Evolutionary conservation across 768 basidiomycete genomes (phyloP), one percentile per base, ranked within the genome.

Genomic region (Pleurotus tuoliensis): DNA sequence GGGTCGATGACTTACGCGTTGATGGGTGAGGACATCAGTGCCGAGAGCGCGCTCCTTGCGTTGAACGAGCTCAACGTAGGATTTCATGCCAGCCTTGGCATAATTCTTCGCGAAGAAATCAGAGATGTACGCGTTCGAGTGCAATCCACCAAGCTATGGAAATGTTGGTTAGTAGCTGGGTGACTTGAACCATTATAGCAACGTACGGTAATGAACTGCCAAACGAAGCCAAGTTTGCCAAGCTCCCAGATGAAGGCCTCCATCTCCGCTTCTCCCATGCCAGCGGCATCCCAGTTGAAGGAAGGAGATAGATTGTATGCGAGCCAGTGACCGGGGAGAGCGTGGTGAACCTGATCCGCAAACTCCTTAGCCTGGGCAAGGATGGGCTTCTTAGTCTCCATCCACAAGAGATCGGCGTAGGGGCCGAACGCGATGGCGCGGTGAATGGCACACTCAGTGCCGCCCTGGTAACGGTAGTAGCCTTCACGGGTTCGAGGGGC

Each of bases 201-300:
- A 69, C 90, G 64, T 51, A 94, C 92, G 63, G 95, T 97, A 72
- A 98, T 97, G 77, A 99, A 98, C 71, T 98, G 95, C 94, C 95
- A 98, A 63, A 94, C 88, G 72, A 98, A 98, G 37, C 95, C 95
- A 47, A 97, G 84, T 76, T 90, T 95, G 47, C 92, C 96, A 22
- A 99, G 79, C 65, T 92, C 82, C 96, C 95, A 96, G 38, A 98
- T 83, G 68, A 83, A 98, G 39, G 79, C 73, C 70, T 91, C 80
- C 93, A 93, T 98, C 62, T 94, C 92, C 60, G 79, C 77, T 63
- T 87, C 81, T 43, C 81, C 84, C 15, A 99, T 80, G 13, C 97
- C 97, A 12, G 96, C 96, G 1, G 92, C 94, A 63, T 92, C 90
- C 90, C 92, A 94, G 63, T 93, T 93, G 78, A 93, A 94, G 48